Base-by-base conservation (phyloP, 495 filamentous ascomycete species). In the Aspergillus coremiiformis region DNA sequence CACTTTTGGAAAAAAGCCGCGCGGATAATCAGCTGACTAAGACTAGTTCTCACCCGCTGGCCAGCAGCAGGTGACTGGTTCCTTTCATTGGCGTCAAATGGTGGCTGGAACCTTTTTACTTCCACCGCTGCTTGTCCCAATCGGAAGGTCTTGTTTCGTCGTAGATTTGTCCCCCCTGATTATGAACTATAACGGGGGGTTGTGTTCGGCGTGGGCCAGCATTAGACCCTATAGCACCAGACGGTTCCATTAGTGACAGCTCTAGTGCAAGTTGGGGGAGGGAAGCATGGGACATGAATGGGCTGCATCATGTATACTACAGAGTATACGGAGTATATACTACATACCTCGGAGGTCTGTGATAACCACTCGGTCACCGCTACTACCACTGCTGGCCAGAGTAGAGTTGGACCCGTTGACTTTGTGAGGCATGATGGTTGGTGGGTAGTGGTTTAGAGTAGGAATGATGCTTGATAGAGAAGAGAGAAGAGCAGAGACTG, bases 111-210 rank as follows among this genome's bases (percentile, higher is more conserved):
- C 15, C 32, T 24, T 44, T 59, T 57, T 71, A 76, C 59, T 76
- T 74, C 73, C 73, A 76, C 44, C 73, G 73, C 55, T 73, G 71
- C 55, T 73, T 73, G 60, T 76, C 73, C 73, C 71, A 74, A 52
- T 71, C 70, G 2, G 71, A 69, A 11, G 73, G 70, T 55, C 73
- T 63, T 15, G 70, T 76, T 51, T 76, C 71, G 52, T 76, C 73
- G 59, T 70, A 76, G 51, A 65, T 71, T 39, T 67, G 73, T 49
- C 73, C 73, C 44, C 71, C 71, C 56, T 67, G 65, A 59, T 76
- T 74, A 52, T 74, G 71, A 39, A 76, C 51, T 19, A 76, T 52
- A 20, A 73, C 71, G 19, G 65, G 64, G 19, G 68, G 65, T 61
- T 71, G 70, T 57, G 59, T 51, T 56, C 59, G 58, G 43, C 64